A percentile compares a stretch with the other conserved stretches of the same genome.
Evolutionary conservation across 257 asterid genomes (phyloP).

Genomic region (Lavandula angustifolia): DNA sequence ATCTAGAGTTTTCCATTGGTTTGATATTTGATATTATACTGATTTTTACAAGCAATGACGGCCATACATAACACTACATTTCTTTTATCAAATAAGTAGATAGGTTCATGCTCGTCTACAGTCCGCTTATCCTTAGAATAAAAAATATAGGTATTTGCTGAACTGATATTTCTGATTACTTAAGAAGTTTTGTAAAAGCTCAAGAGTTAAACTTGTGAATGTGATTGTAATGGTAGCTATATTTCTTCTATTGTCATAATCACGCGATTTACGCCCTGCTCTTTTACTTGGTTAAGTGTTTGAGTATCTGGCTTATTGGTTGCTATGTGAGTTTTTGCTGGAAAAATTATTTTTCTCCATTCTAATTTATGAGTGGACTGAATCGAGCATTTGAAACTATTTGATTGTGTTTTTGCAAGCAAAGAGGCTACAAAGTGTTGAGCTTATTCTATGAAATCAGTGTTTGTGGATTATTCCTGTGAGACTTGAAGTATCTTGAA

Average conservation of each 20-base stretch:
- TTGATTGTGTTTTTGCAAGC: neutral
- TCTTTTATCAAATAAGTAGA: neutral
- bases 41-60: neutral
- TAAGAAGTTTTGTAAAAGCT: neutral
- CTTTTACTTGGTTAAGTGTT: neutral
- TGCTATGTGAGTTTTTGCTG: slow-evolving; percentile 3
- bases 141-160: neutral
- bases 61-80: slow-evolving; percentile 7
- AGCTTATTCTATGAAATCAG: slow-evolving; percentile 10
- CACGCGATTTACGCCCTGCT: neutral
- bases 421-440: neutral
- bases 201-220: neutral
- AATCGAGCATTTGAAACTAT: neutral
- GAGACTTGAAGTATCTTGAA: slow-evolving; percentile 11
- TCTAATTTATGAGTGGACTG: neutral
- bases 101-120: neutral
- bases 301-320: neutral
- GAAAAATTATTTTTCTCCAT: slow-evolving; percentile 9
- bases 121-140: neutral
- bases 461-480: slow-evolving; percentile 2
- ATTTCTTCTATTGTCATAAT: neutral
- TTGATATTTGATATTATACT: slow-evolving; percentile 6
- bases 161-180: neutral
- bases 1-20: neutral
- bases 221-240: too few relatives aligned